phyloP scores from a whole-genome alignment of 805 yeast species.

The Brettanomyces sp. region DNA sequence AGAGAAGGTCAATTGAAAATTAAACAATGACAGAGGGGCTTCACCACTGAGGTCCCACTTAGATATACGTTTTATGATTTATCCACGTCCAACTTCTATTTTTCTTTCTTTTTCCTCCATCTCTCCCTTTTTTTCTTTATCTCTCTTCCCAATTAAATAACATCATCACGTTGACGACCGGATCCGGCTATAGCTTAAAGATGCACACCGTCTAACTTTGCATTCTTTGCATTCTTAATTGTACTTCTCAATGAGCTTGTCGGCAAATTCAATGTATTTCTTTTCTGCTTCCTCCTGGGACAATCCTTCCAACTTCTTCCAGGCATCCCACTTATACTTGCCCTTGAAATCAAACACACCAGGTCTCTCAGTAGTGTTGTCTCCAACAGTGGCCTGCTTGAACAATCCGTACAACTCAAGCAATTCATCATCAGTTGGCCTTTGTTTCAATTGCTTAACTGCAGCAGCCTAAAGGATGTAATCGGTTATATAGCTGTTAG shows the following conservation, averaged over 20 bases:
- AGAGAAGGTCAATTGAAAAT: neutral
- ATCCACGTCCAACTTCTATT: no score
- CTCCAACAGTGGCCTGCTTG: constrained; percentile 97
- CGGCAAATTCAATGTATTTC: constrained; percentile 63
- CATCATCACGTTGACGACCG: no score
- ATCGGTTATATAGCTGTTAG: constrained; percentile 1
- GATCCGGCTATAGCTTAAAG: no score
- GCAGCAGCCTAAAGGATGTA: constrained; percentile 54
- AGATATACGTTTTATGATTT: no score
- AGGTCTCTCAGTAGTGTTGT: constrained; percentile 80
- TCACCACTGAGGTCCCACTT: no score
- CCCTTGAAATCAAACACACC: constrained; percentile 90
- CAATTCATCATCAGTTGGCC: constrained; percentile 82
- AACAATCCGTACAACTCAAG: constrained; percentile 81
- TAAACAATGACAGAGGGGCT: no score
- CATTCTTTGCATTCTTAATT: neutral
- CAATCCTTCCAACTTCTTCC: constrained; percentile 82
- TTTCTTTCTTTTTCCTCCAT: no score
- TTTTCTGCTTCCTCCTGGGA: constrained; percentile 86
- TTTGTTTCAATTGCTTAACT: constrained; percentile 63
- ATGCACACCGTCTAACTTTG: no score
- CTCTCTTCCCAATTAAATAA: neutral
- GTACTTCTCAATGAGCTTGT: constrained; percentile 50
- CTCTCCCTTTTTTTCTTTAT: neutral
- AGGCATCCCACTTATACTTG: constrained; percentile 96